phyloP scores from a whole-genome alignment of 345 rosid genomes.

The Euphorbia peplus region DNA sequence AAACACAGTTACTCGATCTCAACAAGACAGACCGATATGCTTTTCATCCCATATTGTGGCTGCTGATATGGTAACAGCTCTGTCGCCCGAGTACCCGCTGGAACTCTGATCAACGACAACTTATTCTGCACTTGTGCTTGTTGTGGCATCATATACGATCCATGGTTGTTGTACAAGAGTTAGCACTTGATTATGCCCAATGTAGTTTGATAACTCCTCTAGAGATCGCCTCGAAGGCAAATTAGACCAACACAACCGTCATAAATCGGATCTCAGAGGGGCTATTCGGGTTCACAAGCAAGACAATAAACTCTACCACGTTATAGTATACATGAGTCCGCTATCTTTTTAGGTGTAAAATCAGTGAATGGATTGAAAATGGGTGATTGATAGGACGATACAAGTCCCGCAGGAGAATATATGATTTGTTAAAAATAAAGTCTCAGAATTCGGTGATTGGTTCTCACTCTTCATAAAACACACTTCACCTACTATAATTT shows the following conservation, averaged over 20 bases:
- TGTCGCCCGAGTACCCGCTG: neutral
- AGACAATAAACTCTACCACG: constrained; percentile 70
- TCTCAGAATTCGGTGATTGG: too few relatives aligned
- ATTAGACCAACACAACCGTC: constrained; percentile 82
- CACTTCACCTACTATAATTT: too few relatives aligned
- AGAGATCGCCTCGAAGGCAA: constrained; percentile 46
- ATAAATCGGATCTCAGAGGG: constrained; percentile 78
- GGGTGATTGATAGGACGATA: too few relatives aligned
- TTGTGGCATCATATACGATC: neutral
- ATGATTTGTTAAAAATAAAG: too few relatives aligned
- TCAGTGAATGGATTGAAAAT: too few relatives aligned
- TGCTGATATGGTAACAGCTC: neutral
- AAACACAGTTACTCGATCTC: constrained; percentile 2
- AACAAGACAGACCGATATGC: constrained; percentile 38
- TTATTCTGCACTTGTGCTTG: neutral
- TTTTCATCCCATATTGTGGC: neutral
- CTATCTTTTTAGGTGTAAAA: constrained; percentile 66
- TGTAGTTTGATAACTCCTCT: constrained; percentile 52
- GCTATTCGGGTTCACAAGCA: constrained; percentile 68
- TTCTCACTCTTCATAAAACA: too few relatives aligned
- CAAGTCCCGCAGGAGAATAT: too few relatives aligned
- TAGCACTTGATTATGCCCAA: constrained; percentile 47
- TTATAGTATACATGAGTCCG: too few relatives aligned
- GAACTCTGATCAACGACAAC: neutral
- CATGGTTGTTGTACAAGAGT: constrained; percentile 22